Conservation (phyloP, 495 filamentous ascomycete species). For the Penicillium paradoxum region DNA sequence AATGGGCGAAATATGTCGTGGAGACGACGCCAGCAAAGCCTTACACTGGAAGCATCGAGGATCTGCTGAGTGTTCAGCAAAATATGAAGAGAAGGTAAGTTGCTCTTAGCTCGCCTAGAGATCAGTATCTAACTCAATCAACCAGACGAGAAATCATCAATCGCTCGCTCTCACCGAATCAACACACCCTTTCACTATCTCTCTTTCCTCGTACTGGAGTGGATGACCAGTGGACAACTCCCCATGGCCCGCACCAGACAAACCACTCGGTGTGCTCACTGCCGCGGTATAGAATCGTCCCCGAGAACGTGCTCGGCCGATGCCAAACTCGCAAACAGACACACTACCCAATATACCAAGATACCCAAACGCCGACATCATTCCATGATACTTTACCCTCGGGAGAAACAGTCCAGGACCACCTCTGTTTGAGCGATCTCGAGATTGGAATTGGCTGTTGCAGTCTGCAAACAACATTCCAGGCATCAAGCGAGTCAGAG, state of each 20-base stretch:
- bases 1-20: constrained; percentile 10
- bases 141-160: constrained; percentile 5
- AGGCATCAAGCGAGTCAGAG: constrained; percentile 84
- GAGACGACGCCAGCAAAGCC: constrained; percentile 11
- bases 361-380: not conserved
- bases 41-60: constrained; percentile 1
- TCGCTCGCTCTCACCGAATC: not conserved
- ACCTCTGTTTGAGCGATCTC: constrained; percentile 92
- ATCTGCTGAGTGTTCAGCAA: not conserved
- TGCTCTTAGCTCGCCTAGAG: not conserved
- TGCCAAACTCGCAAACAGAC: not conserved
- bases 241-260: not conserved
- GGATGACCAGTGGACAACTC: constrained; percentile 1
- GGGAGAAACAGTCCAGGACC: constrained; percentile 55
- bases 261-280: not conserved
- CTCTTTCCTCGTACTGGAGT: constrained; percentile 1
- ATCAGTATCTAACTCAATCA: not conserved
- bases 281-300: not conserved
- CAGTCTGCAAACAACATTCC: constrained; percentile 89
- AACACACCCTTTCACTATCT: not conserved
- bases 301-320: not conserved
- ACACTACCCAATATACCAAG: not conserved
- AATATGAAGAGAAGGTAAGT: constrained; percentile 5
- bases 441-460: constrained; percentile 90
- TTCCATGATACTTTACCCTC: not conserved